Evolutionary conservation across 1,139 yeast species (phyloP).

Genomic region (Yamadazyma taylorii): DNA sequence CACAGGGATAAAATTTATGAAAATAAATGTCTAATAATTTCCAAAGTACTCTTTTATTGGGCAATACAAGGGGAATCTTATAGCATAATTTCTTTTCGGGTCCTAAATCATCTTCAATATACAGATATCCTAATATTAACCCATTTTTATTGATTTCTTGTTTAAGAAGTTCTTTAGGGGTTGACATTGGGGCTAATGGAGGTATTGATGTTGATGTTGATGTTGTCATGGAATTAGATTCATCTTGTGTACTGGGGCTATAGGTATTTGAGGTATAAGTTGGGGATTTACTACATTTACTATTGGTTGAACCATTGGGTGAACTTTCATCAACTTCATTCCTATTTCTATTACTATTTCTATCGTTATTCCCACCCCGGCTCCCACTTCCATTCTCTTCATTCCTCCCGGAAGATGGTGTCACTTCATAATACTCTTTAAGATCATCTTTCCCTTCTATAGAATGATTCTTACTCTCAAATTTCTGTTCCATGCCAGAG

Average conservation of each 20-base stretch:
- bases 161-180: too few species aligned
- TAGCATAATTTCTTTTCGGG: slow-evolving; percentile 25
- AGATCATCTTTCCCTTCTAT: slow-evolving; percentile 25
- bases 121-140: slow-evolving; percentile 28
- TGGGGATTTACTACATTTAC: too few species aligned
- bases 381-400: neutral
- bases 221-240: too few species aligned
- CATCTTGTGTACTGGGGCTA: too few species aligned
- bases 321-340: too few species aligned
- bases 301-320: too few species aligned
- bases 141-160: slow-evolving; percentile 23
- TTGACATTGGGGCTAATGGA: too few species aligned
- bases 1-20: slow-evolving; percentile 40
- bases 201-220: too few species aligned
- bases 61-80: slow-evolving; percentile 30
- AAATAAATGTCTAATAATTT: slow-evolving; percentile 46
- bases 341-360: too few species aligned
- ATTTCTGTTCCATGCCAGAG: slow-evolving; percentile 3
- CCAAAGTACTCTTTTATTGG: slow-evolving; percentile 46
- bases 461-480: slow-evolving; percentile 8
- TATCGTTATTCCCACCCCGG: too few species aligned
- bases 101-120: slow-evolving; percentile 23
- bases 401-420: slow-evolving; percentile 5
- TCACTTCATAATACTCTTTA: slow-evolving; percentile 18
- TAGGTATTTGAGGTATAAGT: too few species aligned